phyloP scores from a whole-genome alignment of 2,329 filamentous ascomycete genomes.

The Bimuria novae-zelandiae region DNA sequence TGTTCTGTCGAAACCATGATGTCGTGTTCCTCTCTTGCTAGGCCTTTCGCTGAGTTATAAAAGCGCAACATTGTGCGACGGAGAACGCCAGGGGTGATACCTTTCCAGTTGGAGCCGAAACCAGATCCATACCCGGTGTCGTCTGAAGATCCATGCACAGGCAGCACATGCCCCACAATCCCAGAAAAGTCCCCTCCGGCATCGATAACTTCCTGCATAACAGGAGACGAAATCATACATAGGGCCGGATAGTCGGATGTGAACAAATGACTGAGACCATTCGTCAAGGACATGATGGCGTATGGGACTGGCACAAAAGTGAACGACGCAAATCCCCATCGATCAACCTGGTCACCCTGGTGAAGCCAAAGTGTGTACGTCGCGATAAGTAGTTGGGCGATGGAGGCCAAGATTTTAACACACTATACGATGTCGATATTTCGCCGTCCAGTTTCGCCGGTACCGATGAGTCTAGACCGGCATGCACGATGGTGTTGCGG shows the following conservation, averaged over 20 bases:
- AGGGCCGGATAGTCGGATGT: not conserved
- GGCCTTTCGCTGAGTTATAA: not conserved
- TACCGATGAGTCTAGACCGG: not conserved
- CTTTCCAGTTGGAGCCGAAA: not conserved
- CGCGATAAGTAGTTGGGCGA: not conserved
- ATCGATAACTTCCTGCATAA: not conserved
- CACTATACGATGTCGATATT: not conserved
- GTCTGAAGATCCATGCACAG: not conserved
- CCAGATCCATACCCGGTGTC: not conserved
- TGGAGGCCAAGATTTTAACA: not conserved
- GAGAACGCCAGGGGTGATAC: not conserved
- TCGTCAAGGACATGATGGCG: not conserved
- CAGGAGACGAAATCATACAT: not conserved
- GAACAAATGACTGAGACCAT: not conserved
- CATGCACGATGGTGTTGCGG: not conserved
- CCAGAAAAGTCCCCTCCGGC: not conserved
- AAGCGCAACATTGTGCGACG: not conserved
- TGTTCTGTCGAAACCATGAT: not conserved
- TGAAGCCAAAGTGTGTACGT: not conserved
- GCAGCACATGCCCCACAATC: not conserved
- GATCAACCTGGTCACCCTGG: not conserved
- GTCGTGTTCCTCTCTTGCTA: not conserved
- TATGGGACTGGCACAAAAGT: not conserved
- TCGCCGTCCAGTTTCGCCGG: not conserved
- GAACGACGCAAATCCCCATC: not conserved